phyloP scores from a whole-genome alignment of 2,329 filamentous ascomycete species.

The Fusarium sp. region DNA sequence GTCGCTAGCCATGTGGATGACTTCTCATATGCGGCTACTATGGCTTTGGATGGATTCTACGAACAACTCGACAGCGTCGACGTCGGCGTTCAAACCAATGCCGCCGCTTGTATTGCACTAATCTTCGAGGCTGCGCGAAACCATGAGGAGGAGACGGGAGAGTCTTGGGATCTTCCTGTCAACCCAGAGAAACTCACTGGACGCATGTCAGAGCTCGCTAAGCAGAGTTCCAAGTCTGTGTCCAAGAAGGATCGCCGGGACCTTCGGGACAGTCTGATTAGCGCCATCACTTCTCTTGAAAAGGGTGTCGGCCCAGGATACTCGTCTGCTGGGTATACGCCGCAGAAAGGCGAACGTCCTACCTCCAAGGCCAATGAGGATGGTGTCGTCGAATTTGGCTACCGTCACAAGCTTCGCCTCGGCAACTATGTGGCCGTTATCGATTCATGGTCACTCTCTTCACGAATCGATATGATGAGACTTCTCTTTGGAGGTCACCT shows the following conservation, averaged over 20 bases:
- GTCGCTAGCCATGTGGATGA: slow-evolving; percentile 83
- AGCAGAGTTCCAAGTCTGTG: slow-evolving; percentile 61
- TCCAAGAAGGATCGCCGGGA: slow-evolving; percentile 63
- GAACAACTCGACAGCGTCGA: slow-evolving; percentile 86
- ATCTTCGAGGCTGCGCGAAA: slow-evolving; percentile 78
- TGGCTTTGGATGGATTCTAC: slow-evolving; percentile 82
- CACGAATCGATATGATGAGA: slow-evolving; percentile 62
- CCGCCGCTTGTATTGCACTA: slow-evolving; percentile 83
- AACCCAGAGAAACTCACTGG: slow-evolving; percentile 63
- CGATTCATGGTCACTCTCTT: slow-evolving; percentile 64
- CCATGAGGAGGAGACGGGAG: slow-evolving; percentile 62
- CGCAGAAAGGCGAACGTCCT: slow-evolving; percentile 58
- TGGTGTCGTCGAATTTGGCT: slow-evolving; percentile 63
- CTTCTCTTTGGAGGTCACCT: slow-evolving; percentile 61
- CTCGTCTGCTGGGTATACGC: slow-evolving; percentile 60
- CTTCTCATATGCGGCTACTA: slow-evolving; percentile 75
- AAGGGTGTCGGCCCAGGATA: slow-evolving; percentile 66
- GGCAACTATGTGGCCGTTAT: slow-evolving; percentile 60
- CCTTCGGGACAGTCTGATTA: slow-evolving; percentile 62
- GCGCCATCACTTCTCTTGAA: slow-evolving; percentile 67
- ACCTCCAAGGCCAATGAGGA: slow-evolving; percentile 57
- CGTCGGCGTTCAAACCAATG: slow-evolving; percentile 78
- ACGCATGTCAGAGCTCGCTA: slow-evolving; percentile 62
- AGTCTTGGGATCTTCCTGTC: slow-evolving; percentile 63
- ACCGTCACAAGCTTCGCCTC: slow-evolving; percentile 64